Conservation (phyloP, 805 yeast genomes). For the Ogataea degrootiae region DNA sequence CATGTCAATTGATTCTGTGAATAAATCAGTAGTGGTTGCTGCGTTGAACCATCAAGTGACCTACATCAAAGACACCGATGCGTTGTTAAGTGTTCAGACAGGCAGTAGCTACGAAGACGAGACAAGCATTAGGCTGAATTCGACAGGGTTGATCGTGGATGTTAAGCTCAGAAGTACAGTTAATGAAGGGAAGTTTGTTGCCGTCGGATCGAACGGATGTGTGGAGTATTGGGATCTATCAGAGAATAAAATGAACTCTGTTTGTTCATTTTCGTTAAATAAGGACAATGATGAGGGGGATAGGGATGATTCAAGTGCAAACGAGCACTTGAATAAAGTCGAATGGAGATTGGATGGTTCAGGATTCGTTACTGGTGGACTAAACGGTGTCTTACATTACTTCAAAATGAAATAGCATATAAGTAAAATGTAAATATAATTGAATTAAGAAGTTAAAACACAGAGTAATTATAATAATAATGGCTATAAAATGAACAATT, state of each 20-base stretch:
- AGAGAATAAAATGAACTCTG: conserved; percentile 17
- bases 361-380: conserved; percentile 19
- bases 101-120: background rate
- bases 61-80: too few relatives aligned
- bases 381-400: conserved; percentile 18
- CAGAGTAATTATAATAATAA: too few relatives aligned
- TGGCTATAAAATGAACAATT: background rate
- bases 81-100: too few relatives aligned
- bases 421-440: background rate
- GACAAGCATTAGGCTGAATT: background rate
- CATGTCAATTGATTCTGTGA: conserved; percentile 13
- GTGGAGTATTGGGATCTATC: conserved; percentile 34
- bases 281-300: too few relatives aligned
- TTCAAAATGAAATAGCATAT: background rate
- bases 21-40: conserved; percentile 4
- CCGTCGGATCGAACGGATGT: conserved; percentile 11
- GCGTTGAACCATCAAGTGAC: conserved; percentile 11
- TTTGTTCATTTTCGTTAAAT: conserved; percentile 17
- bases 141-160: conserved; percentile 8
- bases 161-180: conserved; percentile 7
- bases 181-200: conserved; percentile 6
- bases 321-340: conserved; percentile 10
- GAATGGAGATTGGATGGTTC: conserved; percentile 10
- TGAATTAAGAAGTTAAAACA: too few relatives aligned
- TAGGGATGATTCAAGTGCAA: conserved; percentile 15